Percentiles rank a stretch among this genome's conserved stretches.
These are phyloP conservation scores for Clonostachys rhizophaga DNA, from an alignment of 2,329 filamentous ascomycete genomes.

Conservation along the genomic window DNA sequence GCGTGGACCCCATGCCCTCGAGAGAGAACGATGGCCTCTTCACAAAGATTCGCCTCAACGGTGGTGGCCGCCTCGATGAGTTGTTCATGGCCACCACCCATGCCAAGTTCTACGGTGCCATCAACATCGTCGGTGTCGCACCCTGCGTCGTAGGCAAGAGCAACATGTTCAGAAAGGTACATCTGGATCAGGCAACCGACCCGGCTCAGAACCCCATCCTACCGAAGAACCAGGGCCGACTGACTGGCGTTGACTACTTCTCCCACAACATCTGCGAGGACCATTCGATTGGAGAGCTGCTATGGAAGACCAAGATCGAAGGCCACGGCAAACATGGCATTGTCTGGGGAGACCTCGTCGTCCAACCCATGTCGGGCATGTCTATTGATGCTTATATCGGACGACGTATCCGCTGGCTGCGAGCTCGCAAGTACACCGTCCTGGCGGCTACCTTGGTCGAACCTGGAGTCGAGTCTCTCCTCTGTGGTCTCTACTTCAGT, in stretches of 20 bases:
- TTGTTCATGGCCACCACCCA: slow-evolving; percentile 92
- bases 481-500: slow-evolving; percentile 77
- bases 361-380: slow-evolving; percentile 86
- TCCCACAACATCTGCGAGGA: slow-evolving; percentile 97
- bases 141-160: slow-evolving; percentile 96
- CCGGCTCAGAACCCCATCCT: slow-evolving; percentile 37
- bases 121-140: slow-evolving; percentile 86
- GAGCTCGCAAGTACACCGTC: slow-evolving; percentile 93
- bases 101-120: slow-evolving; percentile 96
- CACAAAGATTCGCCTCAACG: slow-evolving; percentile 22
- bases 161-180: slow-evolving; percentile 95
- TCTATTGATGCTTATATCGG: slow-evolving; percentile 72
- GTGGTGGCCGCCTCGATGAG: slow-evolving; percentile 85
- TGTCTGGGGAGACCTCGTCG: slow-evolving; percentile 77
- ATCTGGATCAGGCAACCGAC: slow-evolving; percentile 71
- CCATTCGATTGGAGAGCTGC: slow-evolving; percentile 85
- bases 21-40: slow-evolving; percentile 11
- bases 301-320: slow-evolving; percentile 70
- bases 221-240: slow-evolving; percentile 30
- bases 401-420: slow-evolving; percentile 81
- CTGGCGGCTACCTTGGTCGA: slow-evolving; percentile 85
- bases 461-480: slow-evolving; percentile 81
- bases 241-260: slow-evolving; percentile 83
- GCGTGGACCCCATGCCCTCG: slow-evolving; percentile 19
- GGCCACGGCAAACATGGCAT: slow-evolving; percentile 76